Base-by-base conservation (phyloP, 352 stramenopile genomes). In the Chrysophaeum taylorii region DNA sequence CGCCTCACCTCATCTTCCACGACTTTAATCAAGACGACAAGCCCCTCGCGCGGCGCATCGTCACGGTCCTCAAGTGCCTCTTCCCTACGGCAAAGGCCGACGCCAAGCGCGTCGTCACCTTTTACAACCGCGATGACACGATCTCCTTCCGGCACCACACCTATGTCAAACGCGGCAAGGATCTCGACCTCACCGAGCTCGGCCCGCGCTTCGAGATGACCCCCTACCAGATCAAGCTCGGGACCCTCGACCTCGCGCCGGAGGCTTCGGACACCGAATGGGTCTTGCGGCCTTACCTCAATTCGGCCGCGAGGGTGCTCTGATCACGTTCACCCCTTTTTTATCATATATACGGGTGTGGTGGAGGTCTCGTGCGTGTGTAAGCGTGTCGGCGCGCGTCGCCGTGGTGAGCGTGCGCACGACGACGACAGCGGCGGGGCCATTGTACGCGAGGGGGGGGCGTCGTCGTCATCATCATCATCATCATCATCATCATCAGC, bases 191-290 rank as follows among this genome's bases (percentile, higher is more conserved):
- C 43, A 90, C 95, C 75, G 94, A 99, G 78, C 87, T 94, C 5
- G 89, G 96, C 0, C 96, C 96, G 35, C 85, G 96, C 42, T 99
- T 99, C 79, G 96, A 99, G 82, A 87, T 99, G 81, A 89, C 95
- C 79, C 79, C 98, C 39, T 99, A 98, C 82, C 92, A 98, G 79
- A 85, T 93, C 60, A 96, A 96, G 73, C 84, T 99, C 42, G 96
- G 96, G 61, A 99, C 96, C 64, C 84, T 98, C 54, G 95, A 99
- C 69, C 93, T 98, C 81, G 96, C 97, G 77, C 93, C 98, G 71
- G n/a, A n/a, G n/a, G n/a, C n/a, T n/a, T 94, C 95, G 2, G 94
- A 99, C 76, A 98, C 95, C 76, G 96, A 99, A 80, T 99, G 96
- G 91, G 93, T 99, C 23, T 82, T 98, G 73, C 89, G 94, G 71